Base-by-base conservation (phyloP, 2,329 filamentous ascomycete genomes). In the Alternaria ventricosa region DNA sequence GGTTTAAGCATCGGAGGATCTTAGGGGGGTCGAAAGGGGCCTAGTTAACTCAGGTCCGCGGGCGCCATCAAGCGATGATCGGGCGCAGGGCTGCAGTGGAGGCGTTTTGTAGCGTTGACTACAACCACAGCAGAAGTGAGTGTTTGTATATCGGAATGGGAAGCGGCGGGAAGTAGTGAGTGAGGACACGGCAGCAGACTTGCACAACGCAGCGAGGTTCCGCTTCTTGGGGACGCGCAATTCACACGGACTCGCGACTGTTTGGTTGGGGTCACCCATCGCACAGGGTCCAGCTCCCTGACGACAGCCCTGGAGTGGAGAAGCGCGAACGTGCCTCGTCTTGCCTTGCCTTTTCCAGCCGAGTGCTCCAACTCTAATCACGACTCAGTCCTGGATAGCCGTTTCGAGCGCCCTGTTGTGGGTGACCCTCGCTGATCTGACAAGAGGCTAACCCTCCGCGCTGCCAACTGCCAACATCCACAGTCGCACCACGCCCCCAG, bases 1-100 rank as follows among this genome's bases (percentile, higher is more conserved):
- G 64, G 49, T 25, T 59, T 64, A n/a, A 64, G 67, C 71, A 74
- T 74, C 51, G 62, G 64, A 43, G 45, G 28, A 27, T 43, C 49
- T 55, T 55, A 22, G 44, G 45, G 30, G n/a, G 61, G 30, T 36
- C 56, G 55, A 50, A 62, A 55, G 60, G 63, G 60, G 60, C 60
- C 55, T 58, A 58, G 54, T 41, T 49, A 51, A 41, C 30, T 55
- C 49, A 50, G 55, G 50, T 18, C 28, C 62, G 36, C 36, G 36
- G 36, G 36, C 36, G 62, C 55, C 62, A 64, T 64, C 49, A 64
- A 64, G 58, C 62, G 41, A 56, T 13, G 22, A 46, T 20, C 30
- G 20, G 18, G 33, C 28, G 20, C 27, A 25, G 36, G 20, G n/a
- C 27, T 22, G 33, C 3, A 22, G 33, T 44, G 30, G 22, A 43